Percentiles rank a stretch among this genome's conserved stretches.
Conservation (phyloP, 805 yeast genomes). For the Myxozyma kluyveri region DNA sequence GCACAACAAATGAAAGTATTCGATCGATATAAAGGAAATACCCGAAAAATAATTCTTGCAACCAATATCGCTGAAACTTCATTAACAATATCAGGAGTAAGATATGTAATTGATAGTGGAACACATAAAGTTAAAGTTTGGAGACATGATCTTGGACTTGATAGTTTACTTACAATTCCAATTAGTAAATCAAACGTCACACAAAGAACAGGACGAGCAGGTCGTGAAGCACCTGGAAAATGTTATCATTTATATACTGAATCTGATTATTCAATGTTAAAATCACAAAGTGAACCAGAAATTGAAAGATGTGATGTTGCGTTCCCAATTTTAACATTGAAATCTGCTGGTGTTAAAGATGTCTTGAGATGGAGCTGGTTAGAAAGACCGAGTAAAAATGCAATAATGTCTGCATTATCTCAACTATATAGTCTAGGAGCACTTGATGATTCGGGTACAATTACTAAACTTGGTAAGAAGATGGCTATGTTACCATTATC, state of each 20-base stretch:
- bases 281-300: conserved; percentile 87
- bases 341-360: conserved; percentile 78
- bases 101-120: conserved; percentile 91
- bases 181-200: conserved; percentile 91
- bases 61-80: conserved; percentile 99
- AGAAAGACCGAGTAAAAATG: conserved; percentile 79
- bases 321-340: conserved; percentile 78
- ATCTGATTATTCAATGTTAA: conserved; percentile 57
- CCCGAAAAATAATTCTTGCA: conserved; percentile 82
- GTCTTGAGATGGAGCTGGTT: conserved; percentile 88
- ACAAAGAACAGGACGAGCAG: conserved; percentile 98
- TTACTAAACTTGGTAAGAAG: conserved; percentile 75
- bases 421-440: conserved; percentile 80
- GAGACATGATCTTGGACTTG: conserved; percentile 77
- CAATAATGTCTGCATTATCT: conserved; percentile 70
- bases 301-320: conserved; percentile 82
- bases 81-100: conserved; percentile 89
- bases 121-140: conserved; percentile 90
- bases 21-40: conserved; percentile 56
- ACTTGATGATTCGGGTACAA: conserved; percentile 66
- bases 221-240: conserved; percentile 92
- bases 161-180: conserved; percentile 89
- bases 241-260: conserved; percentile 83
- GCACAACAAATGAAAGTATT: conserved; percentile 80
- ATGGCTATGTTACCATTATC: conserved; percentile 88